Base-by-base conservation (phyloP, 108 stramenopile genomes). In the Stephanodiscus minutulus region DNA sequence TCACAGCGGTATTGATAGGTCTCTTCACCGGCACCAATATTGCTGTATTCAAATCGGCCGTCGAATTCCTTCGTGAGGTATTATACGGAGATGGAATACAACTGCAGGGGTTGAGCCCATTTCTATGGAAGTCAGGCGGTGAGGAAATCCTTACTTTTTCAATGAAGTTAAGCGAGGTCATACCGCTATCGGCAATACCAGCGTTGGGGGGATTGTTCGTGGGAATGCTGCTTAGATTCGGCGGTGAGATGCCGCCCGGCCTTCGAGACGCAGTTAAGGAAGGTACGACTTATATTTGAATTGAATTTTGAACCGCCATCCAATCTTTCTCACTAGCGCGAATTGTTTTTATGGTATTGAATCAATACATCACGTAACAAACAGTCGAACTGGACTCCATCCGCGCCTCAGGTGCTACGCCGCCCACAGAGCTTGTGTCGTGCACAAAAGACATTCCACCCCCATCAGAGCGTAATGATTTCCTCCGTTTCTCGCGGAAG, bases 11-110 rank as follows among this genome's bases (percentile, higher is more conserved):
- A 8, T 36, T 85, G 10, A 84, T 93, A n/a, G 92, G 92, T 3
- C 53, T 81, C 31, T 29, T 82, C 53, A 82, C 88, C 17, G 92
- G 90, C 10, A 64, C 85, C 31, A 66, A 73, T 25, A 84, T 93
- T 31, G 82, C 86, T 35, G 59, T 73, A 28, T 93, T 93, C 78
- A 93, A 93, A 75, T 66, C 87, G 46, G 66, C 84, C 24, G 88
- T 91, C 21, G 90, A 91, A 49, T 62, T 53, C 37, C 71, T 89
- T 22, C 72, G 85, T 13, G 74, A 83, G 71, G 43, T 74, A 15
- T 71, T 67, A n/a, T 87, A 90, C 66, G 74, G 74, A 7, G 74
- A 78, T 25, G 77, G 73, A 11, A 33, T 74, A 0, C 24, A 76
- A 29, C 24, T 67, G 12, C 71, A 68, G n/a, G 33, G 69, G 0